Conservation (phyloP, 2,329 filamentous ascomycete species). For the Nemania serpens region DNA sequence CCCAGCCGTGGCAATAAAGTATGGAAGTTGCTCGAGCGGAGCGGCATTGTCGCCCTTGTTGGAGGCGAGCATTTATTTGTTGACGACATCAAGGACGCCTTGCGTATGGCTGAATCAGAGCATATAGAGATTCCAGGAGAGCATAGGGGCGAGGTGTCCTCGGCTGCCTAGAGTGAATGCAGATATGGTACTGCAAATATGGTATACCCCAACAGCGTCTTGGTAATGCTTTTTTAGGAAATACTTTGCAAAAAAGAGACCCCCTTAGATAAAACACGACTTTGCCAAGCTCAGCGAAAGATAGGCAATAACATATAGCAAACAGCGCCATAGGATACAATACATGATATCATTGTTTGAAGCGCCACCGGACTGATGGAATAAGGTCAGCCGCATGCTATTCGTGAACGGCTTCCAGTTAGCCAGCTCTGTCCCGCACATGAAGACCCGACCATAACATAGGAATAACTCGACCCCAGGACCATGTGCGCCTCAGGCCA, state of each 20-base stretch:
- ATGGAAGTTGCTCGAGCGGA: conserved; percentile 73
- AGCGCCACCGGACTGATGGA: not conserved
- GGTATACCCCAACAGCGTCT: conserved; percentile 10
- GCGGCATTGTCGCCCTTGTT: conserved; percentile 82
- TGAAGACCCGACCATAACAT: not conserved
- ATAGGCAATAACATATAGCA: not conserved
- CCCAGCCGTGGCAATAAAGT: conserved; percentile 60
- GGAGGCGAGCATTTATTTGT: conserved; percentile 82
- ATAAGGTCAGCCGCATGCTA: not conserved
- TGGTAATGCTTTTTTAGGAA: not conserved
- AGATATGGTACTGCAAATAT: conserved; percentile 2
- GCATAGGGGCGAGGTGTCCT: not conserved
- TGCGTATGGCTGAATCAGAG: conserved; percentile 79
- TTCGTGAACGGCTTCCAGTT: not conserved
- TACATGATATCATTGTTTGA: not conserved
- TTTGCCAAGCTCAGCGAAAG: not conserved
- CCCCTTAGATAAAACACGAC: not conserved
- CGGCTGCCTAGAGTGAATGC: conserved; percentile 4
- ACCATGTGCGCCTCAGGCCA: not conserved
- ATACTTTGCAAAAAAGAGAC: not conserved
- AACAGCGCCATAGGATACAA: not conserved
- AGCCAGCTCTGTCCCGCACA: no score
- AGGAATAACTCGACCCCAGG: not conserved
- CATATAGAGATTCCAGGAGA: conserved; percentile 37
- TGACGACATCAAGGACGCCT: conserved; percentile 79